A percentile compares a stretch with the other conserved stretches of the same genome.
phyloP scores from a whole-genome alignment of 2,329 filamentous ascomycete species.

The Nothomitra cinnamomea region DNA sequence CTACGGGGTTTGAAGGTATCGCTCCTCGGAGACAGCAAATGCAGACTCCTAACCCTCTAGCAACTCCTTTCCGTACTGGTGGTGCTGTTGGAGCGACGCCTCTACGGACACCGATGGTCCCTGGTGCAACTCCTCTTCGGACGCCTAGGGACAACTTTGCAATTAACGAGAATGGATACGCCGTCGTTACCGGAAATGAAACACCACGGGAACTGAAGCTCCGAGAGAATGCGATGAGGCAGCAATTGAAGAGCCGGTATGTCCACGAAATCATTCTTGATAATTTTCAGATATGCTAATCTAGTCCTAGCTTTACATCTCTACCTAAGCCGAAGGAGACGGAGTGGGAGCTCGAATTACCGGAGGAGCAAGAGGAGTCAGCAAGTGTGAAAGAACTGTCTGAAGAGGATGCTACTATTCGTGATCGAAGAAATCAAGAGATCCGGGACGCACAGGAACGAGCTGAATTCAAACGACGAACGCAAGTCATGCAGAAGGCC shows the following conservation, averaged over 20 bases:
- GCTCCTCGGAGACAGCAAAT: constrained; percentile 64
- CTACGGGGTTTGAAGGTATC: constrained; percentile 76
- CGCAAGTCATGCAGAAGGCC: constrained; percentile 75
- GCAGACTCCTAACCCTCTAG: constrained; percentile 89
- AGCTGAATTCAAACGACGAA: constrained; percentile 63
- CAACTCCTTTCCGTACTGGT: constrained; percentile 62
- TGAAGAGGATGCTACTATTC: constrained; percentile 55
- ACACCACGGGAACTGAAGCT: constrained; percentile 63
- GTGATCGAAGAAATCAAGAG: constrained; percentile 51
- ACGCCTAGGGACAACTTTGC: constrained; percentile 80
- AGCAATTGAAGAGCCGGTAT: constrained; percentile 40
- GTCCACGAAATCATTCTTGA: not conserved
- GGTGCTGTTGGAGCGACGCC: constrained; percentile 53
- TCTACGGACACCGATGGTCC: constrained; percentile 36
- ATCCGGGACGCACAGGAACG: constrained; percentile 44
- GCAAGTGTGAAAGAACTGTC: constrained; percentile 30
- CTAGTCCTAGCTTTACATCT: constrained; percentile 45
- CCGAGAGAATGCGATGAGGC: constrained; percentile 50
- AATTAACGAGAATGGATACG: constrained; percentile 51
- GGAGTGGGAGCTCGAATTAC: constrained; percentile 86
- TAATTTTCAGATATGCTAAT: not conserved
- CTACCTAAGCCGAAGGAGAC: constrained; percentile 85
- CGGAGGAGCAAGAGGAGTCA: constrained; percentile 58
- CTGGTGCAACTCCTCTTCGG: constrained; percentile 68
- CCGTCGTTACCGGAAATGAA: constrained; percentile 49